phyloP scores from a whole-genome alignment of 208 protist genomes.

The Sergeia podlipaevii region DNA sequence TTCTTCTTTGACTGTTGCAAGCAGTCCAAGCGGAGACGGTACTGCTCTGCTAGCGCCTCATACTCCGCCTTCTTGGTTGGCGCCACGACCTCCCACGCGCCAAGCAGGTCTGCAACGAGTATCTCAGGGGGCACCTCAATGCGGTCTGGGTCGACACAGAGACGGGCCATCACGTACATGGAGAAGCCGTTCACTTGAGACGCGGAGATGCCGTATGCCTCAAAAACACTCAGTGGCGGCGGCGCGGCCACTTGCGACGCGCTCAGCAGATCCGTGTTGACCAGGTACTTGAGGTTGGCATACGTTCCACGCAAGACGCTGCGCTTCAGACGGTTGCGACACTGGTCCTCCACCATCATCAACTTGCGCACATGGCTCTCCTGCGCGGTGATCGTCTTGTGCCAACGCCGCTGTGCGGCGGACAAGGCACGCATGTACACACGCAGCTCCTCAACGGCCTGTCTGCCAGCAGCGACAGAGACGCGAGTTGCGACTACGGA shows the following conservation, averaged over 20 bases:
- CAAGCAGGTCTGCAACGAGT: conserved; percentile 65
- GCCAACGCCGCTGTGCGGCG: conserved; percentile 57
- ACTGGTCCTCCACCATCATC: conserved; percentile 78
- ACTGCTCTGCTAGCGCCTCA: conserved; percentile 25
- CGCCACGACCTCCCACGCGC: conserved; percentile 63
- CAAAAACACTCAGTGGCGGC: conserved; percentile 32
- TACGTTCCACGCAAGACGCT: conserved; percentile 54
- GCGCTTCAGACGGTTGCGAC: conserved; percentile 42
- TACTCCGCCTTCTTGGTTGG: conserved; percentile 46
- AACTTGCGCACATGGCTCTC: conserved; percentile 65
- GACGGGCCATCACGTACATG: conserved; percentile 62
- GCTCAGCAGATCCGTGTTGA: conserved; percentile 59
- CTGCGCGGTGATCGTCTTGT: conserved; percentile 41
- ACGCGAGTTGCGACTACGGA: too few relatives aligned
- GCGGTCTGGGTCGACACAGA: conserved; percentile 40
- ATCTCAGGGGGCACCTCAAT: conserved; percentile 30
- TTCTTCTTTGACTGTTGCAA: background rate
- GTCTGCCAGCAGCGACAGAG: conserved; percentile 7
- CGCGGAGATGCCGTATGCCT: conserved; percentile 39
- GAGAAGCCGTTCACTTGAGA: conserved; percentile 58
- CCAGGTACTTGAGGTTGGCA: conserved; percentile 47
- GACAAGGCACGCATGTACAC: conserved; percentile 63
- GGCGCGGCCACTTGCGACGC: conserved; percentile 23
- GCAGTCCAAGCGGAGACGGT: background rate
- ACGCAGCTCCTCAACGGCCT: conserved; percentile 55